Evolutionary conservation across 2,329 filamentous ascomycete species (phyloP).

Genomic region (Cercospora zeae-maydis): DNA sequence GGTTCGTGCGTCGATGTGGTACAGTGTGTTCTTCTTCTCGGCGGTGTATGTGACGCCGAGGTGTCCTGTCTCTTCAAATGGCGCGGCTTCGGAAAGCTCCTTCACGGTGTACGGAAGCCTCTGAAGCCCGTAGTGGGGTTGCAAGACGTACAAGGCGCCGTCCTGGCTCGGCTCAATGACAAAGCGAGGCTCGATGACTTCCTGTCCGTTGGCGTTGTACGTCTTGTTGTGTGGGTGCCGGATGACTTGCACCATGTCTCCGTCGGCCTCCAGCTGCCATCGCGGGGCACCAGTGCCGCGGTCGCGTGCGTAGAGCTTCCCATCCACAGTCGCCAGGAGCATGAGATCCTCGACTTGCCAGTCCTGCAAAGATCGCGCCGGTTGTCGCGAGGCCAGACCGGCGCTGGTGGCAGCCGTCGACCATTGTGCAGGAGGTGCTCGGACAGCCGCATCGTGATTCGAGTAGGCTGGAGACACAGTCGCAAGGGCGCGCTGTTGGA

Average conservation of each 20-base stretch:
- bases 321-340: constrained; percentile 99
- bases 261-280: constrained; percentile 81
- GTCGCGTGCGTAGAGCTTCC: constrained; percentile 87
- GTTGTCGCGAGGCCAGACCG: constrained; percentile 69
- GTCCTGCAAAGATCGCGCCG: constrained; percentile 96
- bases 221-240: constrained; percentile 69
- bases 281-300: constrained; percentile 77
- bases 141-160: constrained; percentile 82
- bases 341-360: constrained; percentile 99
- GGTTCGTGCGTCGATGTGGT: constrained; percentile 82
- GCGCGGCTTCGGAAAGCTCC: constrained; percentile 73
- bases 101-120: constrained; percentile 74
- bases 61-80: constrained; percentile 66
- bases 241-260: constrained; percentile 85
- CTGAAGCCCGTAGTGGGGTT: constrained; percentile 63
- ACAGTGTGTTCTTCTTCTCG: constrained; percentile 83
- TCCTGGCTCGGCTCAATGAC: constrained; percentile 89
- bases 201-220: constrained; percentile 55
- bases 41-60: constrained; percentile 84
- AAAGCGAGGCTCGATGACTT: constrained; percentile 86
- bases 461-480: constrained; percentile 88
- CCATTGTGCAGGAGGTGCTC: constrained; percentile 74
- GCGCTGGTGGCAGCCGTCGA: constrained; percentile 54
- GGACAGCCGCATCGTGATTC: constrained; percentile 64
- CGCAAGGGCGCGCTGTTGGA: constrained; percentile 89